Percentiles rank a stretch among this genome's conserved stretches.
phyloP scores from a whole-genome alignment of 176 grass and related monocot genomes.

The Bolboschoenus planiculmis region DNA sequence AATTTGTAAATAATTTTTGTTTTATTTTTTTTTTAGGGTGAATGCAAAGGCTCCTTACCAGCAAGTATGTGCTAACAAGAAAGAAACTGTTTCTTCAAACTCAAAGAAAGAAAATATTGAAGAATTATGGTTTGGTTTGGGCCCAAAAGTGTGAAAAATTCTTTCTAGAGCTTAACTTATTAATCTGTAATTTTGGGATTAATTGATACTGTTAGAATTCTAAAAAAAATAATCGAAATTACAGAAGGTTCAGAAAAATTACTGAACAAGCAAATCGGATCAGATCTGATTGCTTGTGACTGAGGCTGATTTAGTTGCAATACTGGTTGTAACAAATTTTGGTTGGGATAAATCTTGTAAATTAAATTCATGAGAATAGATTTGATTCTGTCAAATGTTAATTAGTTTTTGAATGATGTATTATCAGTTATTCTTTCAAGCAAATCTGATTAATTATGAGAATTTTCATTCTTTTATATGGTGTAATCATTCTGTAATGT shows the following conservation, averaged over 20 bases:
- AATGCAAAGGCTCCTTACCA: conserved; percentile 32
- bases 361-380: not conserved
- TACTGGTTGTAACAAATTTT: not conserved
- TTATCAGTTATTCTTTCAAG: not conserved
- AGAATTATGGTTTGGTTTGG: conserved; percentile 10
- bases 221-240: not conserved
- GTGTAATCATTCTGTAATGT: not conserved
- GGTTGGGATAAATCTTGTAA: not conserved
- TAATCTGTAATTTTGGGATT: not conserved
- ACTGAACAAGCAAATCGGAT: not conserved
- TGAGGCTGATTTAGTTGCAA: not conserved
- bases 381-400: not conserved
- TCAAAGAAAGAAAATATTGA: not conserved
- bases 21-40: not conserved
- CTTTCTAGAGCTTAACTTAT: not conserved
- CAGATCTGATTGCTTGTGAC: not conserved
- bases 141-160: not conserved
- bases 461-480: not conserved
- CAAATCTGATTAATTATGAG: not conserved
- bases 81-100: not conserved
- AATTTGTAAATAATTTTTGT: not conserved
- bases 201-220: not conserved
- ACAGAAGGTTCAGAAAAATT: not conserved
- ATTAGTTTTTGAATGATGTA: not conserved
- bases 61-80: not conserved